Percentiles rank a stretch among this genome's conserved stretches.
These are phyloP conservation scores for Sclerotinia nivalis DNA, from an alignment of 2,329 filamentous ascomycete genomes.

Conservation along the genomic window DNA sequence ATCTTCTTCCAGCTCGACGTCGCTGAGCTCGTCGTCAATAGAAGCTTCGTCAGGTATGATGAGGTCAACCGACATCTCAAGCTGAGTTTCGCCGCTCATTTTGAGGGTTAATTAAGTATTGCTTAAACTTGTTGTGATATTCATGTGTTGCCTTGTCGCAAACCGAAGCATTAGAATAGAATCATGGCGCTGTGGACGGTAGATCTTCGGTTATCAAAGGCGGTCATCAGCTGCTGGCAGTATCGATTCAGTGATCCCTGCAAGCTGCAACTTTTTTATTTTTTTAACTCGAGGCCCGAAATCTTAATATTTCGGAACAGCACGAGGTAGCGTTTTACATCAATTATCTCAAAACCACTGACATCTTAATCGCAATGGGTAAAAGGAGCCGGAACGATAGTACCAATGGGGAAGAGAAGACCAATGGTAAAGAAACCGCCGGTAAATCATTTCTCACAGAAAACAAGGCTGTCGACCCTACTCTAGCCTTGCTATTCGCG, in stretches of 20 bases:
- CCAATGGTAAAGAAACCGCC: conserved; percentile 29
- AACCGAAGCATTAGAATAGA: conserved; percentile 13
- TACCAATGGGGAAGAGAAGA: conserved; percentile 19
- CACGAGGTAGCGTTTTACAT: conserved; percentile 1
- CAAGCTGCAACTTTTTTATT: conserved; percentile 13
- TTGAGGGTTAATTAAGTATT: conserved; percentile 26
- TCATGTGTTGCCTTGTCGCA: neutral
- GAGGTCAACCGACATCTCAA: conserved; percentile 34
- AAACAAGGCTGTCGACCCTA: conserved; percentile 63
- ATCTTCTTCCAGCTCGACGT: conserved; percentile 57
- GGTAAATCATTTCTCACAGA: conserved; percentile 40
- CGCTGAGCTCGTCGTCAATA: conserved; percentile 38
- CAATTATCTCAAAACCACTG: conserved; percentile 2
- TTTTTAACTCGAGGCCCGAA: neutral
- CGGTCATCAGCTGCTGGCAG: conserved; percentile 8
- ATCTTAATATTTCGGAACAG: neutral
- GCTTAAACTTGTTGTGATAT: conserved; percentile 2
- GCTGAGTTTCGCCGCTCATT: conserved; percentile 39
- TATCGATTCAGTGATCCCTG: neutral
- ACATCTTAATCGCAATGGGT: conserved; percentile 33
- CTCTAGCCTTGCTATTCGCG: conserved; percentile 69
- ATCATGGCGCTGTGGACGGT: conserved; percentile 5
- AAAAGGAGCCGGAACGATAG: conserved; percentile 38
- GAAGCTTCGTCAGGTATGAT: conserved; percentile 34
- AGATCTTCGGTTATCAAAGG: neutral